phyloP scores from a whole-genome alignment of 495 filamentous ascomycete species.

The Trichoderma orchidacearum region DNA sequence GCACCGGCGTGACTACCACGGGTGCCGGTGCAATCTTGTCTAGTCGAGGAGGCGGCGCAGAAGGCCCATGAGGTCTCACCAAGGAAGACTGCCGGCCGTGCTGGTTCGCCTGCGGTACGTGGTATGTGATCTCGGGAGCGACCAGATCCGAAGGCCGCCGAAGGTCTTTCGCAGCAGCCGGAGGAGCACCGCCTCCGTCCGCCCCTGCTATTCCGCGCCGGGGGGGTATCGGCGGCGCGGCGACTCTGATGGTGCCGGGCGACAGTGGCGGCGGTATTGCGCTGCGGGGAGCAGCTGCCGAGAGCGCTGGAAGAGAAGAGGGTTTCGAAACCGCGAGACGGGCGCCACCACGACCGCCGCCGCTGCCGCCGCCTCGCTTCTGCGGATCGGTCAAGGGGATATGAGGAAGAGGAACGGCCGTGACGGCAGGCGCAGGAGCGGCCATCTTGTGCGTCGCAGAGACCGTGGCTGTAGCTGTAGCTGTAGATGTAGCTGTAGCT shows the following conservation, averaged over 20 bases:
- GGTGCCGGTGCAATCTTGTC: background rate
- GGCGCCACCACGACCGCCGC: background rate
- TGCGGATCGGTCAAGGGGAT: background rate
- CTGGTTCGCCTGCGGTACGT: background rate
- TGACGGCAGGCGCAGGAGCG: background rate
- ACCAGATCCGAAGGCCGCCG: background rate
- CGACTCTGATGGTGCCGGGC: background rate
- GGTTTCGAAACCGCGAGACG: background rate
- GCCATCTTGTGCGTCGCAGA: background rate
- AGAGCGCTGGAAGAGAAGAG: background rate
- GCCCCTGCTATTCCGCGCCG: background rate
- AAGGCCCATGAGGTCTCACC: constrained; percentile 1
- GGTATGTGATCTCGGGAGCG: constrained; percentile 2
- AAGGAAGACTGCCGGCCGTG: background rate
- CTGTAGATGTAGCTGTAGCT: too few relatives aligned
- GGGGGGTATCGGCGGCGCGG: background rate
- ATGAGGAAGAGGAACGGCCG: background rate
- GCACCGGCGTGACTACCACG: background rate
- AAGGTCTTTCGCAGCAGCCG: background rate
- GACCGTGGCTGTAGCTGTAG: background rate
- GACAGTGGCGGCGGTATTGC: background rate
- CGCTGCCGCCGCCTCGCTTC: background rate
- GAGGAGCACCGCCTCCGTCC: background rate
- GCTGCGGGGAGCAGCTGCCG: background rate
- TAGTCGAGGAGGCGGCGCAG: background rate